Percentiles rank a stretch among this genome's conserved stretches.
Conservation (phyloP, 2,329 filamentous ascomycete species). For the Endothia cerciana region DNA sequence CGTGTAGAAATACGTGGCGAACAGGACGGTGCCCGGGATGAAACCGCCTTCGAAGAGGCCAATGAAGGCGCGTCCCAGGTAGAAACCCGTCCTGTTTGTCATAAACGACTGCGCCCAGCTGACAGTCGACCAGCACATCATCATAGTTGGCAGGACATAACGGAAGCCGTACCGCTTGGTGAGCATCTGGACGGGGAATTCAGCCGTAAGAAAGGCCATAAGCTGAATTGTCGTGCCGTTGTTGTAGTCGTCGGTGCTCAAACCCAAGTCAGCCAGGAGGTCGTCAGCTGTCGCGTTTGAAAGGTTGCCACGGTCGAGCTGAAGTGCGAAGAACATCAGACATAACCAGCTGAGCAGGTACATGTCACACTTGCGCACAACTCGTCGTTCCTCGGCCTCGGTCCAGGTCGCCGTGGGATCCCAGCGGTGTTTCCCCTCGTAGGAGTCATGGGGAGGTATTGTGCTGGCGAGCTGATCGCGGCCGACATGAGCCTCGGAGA, state of each 20-base stretch:
- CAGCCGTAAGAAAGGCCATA: constrained; percentile 56
- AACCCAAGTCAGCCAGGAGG: constrained; percentile 56
- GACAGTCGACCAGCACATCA: constrained; percentile 55
- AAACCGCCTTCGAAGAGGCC: constrained; percentile 60
- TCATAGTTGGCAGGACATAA: constrained; percentile 54
- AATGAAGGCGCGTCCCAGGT: constrained; percentile 55
- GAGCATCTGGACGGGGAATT: constrained; percentile 62
- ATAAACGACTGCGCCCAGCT: constrained; percentile 57
- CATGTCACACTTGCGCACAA: constrained; percentile 58
- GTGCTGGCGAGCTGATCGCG: constrained; percentile 42
- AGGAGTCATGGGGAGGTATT: constrained; percentile 39
- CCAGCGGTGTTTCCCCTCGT: constrained; percentile 48
- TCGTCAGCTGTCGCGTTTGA: constrained; percentile 65
- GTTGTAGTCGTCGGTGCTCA: constrained; percentile 59
- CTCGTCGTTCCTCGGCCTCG: constrained; percentile 56
- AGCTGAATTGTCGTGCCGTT: constrained; percentile 62
- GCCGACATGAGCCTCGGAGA: constrained; percentile 41
- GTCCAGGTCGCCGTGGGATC: constrained; percentile 54
- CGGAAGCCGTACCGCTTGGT: constrained; percentile 63
- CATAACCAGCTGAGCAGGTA: constrained; percentile 48
- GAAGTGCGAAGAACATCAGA: constrained; percentile 63
- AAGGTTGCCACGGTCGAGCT: constrained; percentile 67
- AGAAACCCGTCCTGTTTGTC: constrained; percentile 49
- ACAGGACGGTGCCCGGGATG: constrained; percentile 64
- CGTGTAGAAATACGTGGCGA: constrained; percentile 75